These are phyloP conservation scores for Babesia gibsoni DNA, from an alignment of 169 alveolate genomes.

Conservation along the genomic window DNA sequence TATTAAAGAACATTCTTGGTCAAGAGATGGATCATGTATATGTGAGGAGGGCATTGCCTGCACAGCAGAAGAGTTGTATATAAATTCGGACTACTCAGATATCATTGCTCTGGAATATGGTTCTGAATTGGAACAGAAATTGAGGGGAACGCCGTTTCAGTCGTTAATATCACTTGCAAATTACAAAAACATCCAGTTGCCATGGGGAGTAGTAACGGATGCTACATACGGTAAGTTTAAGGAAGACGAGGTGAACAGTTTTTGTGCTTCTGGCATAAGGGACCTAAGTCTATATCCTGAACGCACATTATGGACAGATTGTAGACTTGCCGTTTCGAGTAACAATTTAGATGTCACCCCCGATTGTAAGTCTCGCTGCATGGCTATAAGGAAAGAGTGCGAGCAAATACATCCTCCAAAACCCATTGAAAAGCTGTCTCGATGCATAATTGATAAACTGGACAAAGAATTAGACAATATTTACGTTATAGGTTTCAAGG, in stretches of 20 bases:
- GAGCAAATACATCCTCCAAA: not conserved
- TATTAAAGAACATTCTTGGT: slow-evolving; percentile 4
- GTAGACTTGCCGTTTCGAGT: slow-evolving; percentile 8
- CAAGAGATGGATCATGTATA: slow-evolving; percentile 42
- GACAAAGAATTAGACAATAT: not conserved
- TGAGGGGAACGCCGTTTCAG: slow-evolving; percentile 20
- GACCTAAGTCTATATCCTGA: slow-evolving; percentile 3
- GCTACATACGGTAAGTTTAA: slow-evolving; percentile 31
- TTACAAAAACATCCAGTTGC: slow-evolving; percentile 38
- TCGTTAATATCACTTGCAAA: slow-evolving; percentile 16
- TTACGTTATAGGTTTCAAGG: slow-evolving; percentile 19
- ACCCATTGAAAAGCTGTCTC: not conserved
- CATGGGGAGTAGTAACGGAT: slow-evolving; percentile 13
- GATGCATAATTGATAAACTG: slow-evolving; percentile 10
- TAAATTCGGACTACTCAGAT: slow-evolving; percentile 2
- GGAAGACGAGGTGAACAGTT: slow-evolving; percentile 27
- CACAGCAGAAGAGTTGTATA: slow-evolving; percentile 33
- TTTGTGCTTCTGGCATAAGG: slow-evolving; percentile 47
- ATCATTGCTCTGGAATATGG: slow-evolving; percentile 4
- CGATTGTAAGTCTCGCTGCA: not conserved
- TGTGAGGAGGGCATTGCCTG: slow-evolving; percentile 47
- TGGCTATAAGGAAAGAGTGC: not conserved
- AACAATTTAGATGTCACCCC: not conserved
- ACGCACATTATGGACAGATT: slow-evolving; percentile 13
- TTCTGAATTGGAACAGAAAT: not conserved